Conservation (phyloP, 345 rosid species). For the Noccaea caerulescens region DNA sequence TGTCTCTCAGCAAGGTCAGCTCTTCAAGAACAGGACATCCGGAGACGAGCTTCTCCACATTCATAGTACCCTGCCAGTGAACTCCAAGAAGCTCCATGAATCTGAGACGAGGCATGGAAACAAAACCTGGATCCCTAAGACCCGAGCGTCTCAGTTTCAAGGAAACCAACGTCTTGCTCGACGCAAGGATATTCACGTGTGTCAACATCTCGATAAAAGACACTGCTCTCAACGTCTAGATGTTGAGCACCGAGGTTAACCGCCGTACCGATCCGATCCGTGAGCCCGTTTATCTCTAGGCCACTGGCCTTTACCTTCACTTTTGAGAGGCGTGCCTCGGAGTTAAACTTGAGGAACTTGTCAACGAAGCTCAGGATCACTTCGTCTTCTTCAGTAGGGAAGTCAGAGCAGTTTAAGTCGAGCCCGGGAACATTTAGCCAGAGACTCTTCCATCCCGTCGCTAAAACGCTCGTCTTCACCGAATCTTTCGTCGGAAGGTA, state of each 20-base stretch:
- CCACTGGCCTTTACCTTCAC: not conserved
- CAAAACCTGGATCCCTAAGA: not conserved
- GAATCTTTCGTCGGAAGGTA: conserved; percentile 11
- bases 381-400: not conserved
- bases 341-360: conserved; percentile 5
- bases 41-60: conserved; percentile 6
- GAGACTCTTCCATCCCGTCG: not conserved
- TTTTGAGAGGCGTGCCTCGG: not conserved
- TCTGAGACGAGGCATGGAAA: conserved; percentile 11
- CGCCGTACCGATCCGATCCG: not conserved
- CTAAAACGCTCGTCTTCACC: conserved; percentile 21
- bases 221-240: not conserved
- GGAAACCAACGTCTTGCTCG: conserved; percentile 12
- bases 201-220: too few relatives aligned
- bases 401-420: not conserved
- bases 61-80: not conserved
- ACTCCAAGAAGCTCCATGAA: not conserved
- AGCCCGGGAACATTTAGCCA: conserved; percentile 2
- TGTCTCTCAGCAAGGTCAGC: not conserved
- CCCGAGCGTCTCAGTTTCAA: not conserved
- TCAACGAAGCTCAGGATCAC: not conserved
- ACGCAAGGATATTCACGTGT: not conserved
- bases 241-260: not conserved
- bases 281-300: not conserved
- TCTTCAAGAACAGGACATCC: conserved; percentile 31